Conservation (phyloP, 2,329 filamentous ascomycete genomes). For the Cordyceps cicadae region DNA sequence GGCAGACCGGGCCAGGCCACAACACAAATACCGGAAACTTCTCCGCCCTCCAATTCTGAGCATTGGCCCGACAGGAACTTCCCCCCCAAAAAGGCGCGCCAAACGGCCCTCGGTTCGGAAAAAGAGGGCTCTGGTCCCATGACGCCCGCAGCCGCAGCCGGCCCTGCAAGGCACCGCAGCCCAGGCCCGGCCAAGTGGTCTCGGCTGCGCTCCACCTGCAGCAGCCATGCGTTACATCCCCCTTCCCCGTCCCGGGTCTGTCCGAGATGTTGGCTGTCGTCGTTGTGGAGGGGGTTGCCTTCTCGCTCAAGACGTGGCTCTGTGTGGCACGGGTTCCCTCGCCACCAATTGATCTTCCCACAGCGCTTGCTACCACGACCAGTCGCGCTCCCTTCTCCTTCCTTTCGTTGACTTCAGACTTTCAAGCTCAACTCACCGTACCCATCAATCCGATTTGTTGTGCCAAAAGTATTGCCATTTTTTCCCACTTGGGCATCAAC, state of each 20-base stretch:
- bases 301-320: not conserved
- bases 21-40: not conserved
- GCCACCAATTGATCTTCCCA: not conserved
- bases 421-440: too few species aligned
- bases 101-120: not conserved
- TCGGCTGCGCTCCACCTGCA: not conserved
- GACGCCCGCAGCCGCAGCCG: not conserved
- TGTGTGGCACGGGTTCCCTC: not conserved
- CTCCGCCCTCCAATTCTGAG: not conserved
- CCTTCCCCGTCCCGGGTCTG: conserved; percentile 8
- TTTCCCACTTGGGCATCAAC: conserved; percentile 6
- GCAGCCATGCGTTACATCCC: not conserved
- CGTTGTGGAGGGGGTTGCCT: not conserved
- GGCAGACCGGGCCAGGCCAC: too few species aligned
- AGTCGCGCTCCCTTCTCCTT: not conserved
- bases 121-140: not conserved
- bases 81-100: not conserved
- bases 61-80: not conserved
- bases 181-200: not conserved
- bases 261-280: not conserved
- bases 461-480: not conserved
- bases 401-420: too few species aligned
- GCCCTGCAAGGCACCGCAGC: conserved; percentile 6
- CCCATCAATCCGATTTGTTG: not conserved
- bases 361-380: not conserved